These are phyloP conservation scores for Trebouxia sp. DNA, from an alignment of 139 green algal genomes.

Conservation along the genomic window DNA sequence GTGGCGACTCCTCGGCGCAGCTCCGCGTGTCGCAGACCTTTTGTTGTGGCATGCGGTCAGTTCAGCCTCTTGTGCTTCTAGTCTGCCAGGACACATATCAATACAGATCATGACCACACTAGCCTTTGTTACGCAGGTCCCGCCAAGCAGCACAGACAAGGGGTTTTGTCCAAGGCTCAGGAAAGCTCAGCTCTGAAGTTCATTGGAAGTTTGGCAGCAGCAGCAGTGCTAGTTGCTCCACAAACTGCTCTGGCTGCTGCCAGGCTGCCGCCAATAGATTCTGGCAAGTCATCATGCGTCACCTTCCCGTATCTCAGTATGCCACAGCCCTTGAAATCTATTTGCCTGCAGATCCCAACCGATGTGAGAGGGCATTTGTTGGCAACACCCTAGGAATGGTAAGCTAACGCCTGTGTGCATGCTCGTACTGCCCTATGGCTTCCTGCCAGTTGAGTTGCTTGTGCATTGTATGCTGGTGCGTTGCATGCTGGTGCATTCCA, in stretches of 20 bases:
- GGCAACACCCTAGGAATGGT: slow-evolving; percentile 94
- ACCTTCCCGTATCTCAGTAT: neutral
- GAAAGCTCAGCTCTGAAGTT: neutral
- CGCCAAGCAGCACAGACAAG: neutral
- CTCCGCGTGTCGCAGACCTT: neutral
- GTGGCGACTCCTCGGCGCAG: neutral
- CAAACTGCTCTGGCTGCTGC: slow-evolving; percentile 55
- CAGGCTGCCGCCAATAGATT: slow-evolving; percentile 72
- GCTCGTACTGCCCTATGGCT: neutral
- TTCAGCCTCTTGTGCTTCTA: too few relatives aligned
- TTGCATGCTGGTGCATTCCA: neutral
- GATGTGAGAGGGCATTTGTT: slow-evolving; percentile 81
- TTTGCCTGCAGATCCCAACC: slow-evolving; percentile 67
- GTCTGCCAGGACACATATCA: neutral
- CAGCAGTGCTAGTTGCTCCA: neutral
- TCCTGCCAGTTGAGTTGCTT: neutral
- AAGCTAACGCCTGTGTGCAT: too few relatives aligned
- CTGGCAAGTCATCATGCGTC: slow-evolving; percentile 29
- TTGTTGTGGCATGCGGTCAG: neutral
- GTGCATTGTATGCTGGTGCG: neutral
- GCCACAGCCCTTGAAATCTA: neutral
- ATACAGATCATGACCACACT: too few relatives aligned
- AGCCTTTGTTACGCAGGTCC: neutral
- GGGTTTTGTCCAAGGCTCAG: neutral
- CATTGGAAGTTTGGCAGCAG: slow-evolving; percentile 4